Evolutionary conservation across 2,329 filamentous ascomycete species (phyloP), one percentile per base, ranked within the genome.

Genomic region (Chaetoscypha palmicola): DNA sequence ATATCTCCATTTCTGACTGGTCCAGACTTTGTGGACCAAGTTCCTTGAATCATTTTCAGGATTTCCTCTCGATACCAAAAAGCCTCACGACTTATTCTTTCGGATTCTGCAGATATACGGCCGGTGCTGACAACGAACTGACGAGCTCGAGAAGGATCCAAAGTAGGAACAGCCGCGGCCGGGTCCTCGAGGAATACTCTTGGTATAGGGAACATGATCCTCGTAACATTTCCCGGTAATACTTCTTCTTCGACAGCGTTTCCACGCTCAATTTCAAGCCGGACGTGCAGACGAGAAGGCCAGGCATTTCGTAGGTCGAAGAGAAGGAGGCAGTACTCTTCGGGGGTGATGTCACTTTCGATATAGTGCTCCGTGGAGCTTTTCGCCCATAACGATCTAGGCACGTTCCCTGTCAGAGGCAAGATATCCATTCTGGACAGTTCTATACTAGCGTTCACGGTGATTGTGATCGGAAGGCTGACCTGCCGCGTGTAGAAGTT

Each of bases 61-160:
- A 96, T 74, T 58, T 79, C 80, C 62, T 94, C 86, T 12, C 89
- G 79, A 63, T 88, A 95, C 90, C 90, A 96, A 62, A 96, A 96
- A 0, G 82, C 79, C 65, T 95, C 88, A 40, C 90, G 74, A 48
- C 75, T 83, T 10, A 80, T 76, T 24, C 85, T 77, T 65, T 96
- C 90, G 33, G 76, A 77, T 51, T 92, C 87, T 0, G 87, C 85
- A 0, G 84, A 82, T 44, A 90, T 78, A 56, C 86, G 86, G 59
- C 79, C 81, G 12, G 81, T 77, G 63, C 85, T 92, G 33, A 95
- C 86, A 22, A 96, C 86, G 57, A 94, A 96, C 59, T 96, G 90
- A n/a, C 89, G 77, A 59, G 88, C 83, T n/a, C 83, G 80, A 0
- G 83, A 80, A 1, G 84, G 83, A 53, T 91, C 89, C 8, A 95